Evolutionary conservation across 345 rosid species (phyloP), one percentile per base, ranked within the genome.

Genomic region (Populus deltoides): DNA sequence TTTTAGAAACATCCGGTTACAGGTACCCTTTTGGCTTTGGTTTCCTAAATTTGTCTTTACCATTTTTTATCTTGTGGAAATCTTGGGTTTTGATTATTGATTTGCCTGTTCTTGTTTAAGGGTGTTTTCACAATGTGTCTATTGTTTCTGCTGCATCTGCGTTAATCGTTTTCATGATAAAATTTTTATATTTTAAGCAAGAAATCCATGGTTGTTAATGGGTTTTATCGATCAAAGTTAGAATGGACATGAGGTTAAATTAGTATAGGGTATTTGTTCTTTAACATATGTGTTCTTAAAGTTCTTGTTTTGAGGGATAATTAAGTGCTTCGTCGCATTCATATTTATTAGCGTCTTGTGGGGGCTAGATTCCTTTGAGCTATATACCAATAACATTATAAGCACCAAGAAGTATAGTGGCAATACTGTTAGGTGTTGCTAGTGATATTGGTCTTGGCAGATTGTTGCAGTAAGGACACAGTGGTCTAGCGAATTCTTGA

Each of bases 1-100:
- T 39, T 90, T 92, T 77, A 91, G 94, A 35, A 89, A 92, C 76
- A 90, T 92, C 86, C 90, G 90, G 24, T 84, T 92, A 66, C 82
- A 86, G 86, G 93, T 33, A 33, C 36, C 36, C 36, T 33, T 33
- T 33, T 33, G 36, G 36, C 36, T 33, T 33, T 33, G 36, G 36
- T 33, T 33, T 4, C 36, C 36, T 76, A 38, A 53, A 9, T 36
- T 29, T 22, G 8, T 73, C 24, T 12, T 36, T 41, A 10, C 49
- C 25, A 6, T 11, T 8, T 75, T 27, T 27, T 36, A 0, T 66
- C 51, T 47, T 57, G 6, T 76, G 15, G 24, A 11, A 35, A 72
- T 75, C 51, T 74, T 11, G 66, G 45, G 47, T 31, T 63, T 67
- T 68, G 27, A 15, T 20, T 18, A 35, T 68, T 38, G 13, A 20